Conservation (phyloP, 352 stramenopile genomes). For the Thalassiosira allenii region DNA sequence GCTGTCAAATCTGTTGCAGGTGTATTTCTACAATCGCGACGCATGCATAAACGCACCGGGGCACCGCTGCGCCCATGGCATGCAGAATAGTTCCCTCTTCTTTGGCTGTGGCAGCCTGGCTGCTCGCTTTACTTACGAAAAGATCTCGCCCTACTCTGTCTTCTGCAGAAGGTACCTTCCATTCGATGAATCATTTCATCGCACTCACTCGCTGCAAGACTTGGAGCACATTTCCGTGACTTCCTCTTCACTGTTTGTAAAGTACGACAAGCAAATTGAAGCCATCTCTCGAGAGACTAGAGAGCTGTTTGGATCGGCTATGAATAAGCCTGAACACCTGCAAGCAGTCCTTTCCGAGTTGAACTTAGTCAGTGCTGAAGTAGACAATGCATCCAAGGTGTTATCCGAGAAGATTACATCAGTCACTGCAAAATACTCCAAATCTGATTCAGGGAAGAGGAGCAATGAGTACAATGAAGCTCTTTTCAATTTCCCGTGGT, state of each 20-base stretch:
- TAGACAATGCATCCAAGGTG: conserved; percentile 82
- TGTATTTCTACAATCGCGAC: conserved; percentile 90
- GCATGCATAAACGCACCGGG: conserved; percentile 78
- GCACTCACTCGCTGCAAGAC: conserved; percentile 71
- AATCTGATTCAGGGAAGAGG: conserved; percentile 42
- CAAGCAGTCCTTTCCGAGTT: conserved; percentile 85
- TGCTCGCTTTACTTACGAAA: conserved; percentile 88
- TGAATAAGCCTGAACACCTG: conserved; percentile 83
- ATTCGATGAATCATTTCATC: conserved; percentile 82
- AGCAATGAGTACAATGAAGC: conserved; percentile 60
- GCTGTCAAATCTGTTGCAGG: too few species aligned
- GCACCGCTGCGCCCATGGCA: conserved; percentile 74
- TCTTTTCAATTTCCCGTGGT: conserved; percentile 84
- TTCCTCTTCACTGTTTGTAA: conserved; percentile 81
- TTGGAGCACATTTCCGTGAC: conserved; percentile 76
- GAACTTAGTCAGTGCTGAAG: conserved; percentile 80
- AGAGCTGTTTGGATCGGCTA: conserved; percentile 74
- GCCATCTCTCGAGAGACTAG: conserved; percentile 81
- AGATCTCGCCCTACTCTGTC: conserved; percentile 85
- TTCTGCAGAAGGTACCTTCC: conserved; percentile 81
- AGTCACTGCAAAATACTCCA: conserved; percentile 70
- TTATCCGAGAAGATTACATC: conserved; percentile 85
- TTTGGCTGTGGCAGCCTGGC: conserved; percentile 87
- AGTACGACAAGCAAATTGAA: conserved; percentile 86
- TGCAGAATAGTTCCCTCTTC: conserved; percentile 86